phyloP scores from a whole-genome alignment of 768 basidiomycete species.

The Infundibulicybe gibba region DNA sequence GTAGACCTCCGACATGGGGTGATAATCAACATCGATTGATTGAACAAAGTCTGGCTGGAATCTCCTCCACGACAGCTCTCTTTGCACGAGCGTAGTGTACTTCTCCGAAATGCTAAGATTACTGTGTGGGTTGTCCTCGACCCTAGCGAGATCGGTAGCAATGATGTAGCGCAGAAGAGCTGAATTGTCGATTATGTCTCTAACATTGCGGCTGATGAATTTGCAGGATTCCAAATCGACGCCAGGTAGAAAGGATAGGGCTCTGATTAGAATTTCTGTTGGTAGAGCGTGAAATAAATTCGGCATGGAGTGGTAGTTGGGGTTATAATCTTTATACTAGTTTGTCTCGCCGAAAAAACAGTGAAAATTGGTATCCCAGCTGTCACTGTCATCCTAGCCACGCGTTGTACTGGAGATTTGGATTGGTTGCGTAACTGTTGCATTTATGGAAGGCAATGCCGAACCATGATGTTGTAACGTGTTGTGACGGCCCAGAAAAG shows the following conservation, averaged over 20 bases:
- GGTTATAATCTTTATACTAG: no score
- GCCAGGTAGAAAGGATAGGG: slow-evolving; percentile 18
- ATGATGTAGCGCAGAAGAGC: slow-evolving; percentile 27
- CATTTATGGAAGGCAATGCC: no score
- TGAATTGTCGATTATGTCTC: slow-evolving; percentile 21
- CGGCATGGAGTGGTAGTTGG: no score
- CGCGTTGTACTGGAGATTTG: no score
- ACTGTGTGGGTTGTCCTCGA: slow-evolving; percentile 25
- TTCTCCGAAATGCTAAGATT: slow-evolving; percentile 16
- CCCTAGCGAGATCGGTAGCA: slow-evolving; percentile 17
- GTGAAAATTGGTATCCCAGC: no score
- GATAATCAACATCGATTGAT: slow-evolving; percentile 19
- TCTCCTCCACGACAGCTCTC: slow-evolving; percentile 24
- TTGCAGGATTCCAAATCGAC: slow-evolving; percentile 20
- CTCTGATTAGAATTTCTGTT: slow-evolving; percentile 22
- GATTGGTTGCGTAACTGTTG: no score
- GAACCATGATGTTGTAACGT: no score
- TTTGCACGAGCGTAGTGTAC: slow-evolving; percentile 13
- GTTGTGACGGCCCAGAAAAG: no score
- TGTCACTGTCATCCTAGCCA: no score
- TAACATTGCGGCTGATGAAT: slow-evolving; percentile 15
- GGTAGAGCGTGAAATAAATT: slow-evolving; percentile 21
- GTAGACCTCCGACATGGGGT: slow-evolving; percentile 34
- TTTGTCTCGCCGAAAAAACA: no score
- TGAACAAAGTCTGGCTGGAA: slow-evolving; percentile 16